Conservation (phyloP, 768 basidiomycete genomes). For the Termitomyces bulborhizus region DNA sequence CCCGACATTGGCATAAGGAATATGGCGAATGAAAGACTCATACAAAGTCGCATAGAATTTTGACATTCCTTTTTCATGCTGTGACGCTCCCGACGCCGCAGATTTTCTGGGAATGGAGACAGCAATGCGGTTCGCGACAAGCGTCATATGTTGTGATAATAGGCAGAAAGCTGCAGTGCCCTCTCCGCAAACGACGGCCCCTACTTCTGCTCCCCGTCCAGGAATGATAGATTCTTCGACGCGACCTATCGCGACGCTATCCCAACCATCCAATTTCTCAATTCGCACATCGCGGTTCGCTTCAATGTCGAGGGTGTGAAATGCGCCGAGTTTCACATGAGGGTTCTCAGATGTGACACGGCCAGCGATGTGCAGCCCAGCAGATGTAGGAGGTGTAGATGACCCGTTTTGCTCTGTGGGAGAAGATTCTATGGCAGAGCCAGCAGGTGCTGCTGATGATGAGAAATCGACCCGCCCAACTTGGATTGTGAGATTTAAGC, state of each 20-base stretch:
- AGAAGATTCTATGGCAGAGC: constrained; percentile 35
- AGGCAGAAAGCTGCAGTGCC: constrained; percentile 93
- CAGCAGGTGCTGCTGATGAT: constrained; percentile 50
- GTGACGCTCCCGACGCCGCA: constrained; percentile 69
- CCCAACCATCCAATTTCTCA: constrained; percentile 87
- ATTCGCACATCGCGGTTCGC: constrained; percentile 86
- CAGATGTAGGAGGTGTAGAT: constrained; percentile 31
- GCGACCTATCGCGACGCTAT: constrained; percentile 76
- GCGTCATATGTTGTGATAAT: constrained; percentile 94
- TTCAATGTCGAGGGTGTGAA: constrained; percentile 92
- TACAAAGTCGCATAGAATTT: constrained; percentile 85
- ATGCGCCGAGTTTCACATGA: constrained; percentile 88
- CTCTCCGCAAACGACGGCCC: constrained; percentile 94
- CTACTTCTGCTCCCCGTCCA: constrained; percentile 95
- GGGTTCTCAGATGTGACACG: constrained; percentile 81
- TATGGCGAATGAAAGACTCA: constrained; percentile 82
- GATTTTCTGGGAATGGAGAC: constrained; percentile 89
- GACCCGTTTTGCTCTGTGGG: constrained; percentile 27
- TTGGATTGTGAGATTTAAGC: constrained; percentile 75
- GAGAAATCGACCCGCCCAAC: constrained; percentile 81
- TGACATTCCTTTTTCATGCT: constrained; percentile 87
- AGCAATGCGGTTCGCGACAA: constrained; percentile 86
- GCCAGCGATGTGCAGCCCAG: constrained; percentile 81
- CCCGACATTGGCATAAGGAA: constrained; percentile 69
- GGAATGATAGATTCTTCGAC: constrained; percentile 87